Conservation (phyloP, 371 early-diverging fungal species). For the Catenaria anguillulae region DNA sequence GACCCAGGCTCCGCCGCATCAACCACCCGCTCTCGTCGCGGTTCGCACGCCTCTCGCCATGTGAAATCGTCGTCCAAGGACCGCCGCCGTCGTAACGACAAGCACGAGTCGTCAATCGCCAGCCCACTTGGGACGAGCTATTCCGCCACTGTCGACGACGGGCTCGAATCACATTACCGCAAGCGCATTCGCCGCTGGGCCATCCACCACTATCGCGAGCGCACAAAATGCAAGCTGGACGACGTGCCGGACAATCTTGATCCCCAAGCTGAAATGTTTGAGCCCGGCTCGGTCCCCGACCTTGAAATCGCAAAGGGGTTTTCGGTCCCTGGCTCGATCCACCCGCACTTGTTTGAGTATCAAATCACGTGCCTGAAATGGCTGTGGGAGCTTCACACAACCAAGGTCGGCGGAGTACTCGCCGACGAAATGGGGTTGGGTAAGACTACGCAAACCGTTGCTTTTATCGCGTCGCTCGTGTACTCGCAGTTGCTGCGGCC, state of each 20-base stretch:
- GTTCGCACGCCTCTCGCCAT: neutral
- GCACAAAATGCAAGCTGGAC: neutral
- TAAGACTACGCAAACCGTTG: conserved; percentile 87
- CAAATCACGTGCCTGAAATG: conserved; percentile 82
- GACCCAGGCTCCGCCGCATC: no score
- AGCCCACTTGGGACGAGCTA: conserved; percentile 12
- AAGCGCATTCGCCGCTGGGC: conserved; percentile 42
- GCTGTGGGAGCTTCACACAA: conserved; percentile 80
- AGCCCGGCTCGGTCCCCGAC: conserved; percentile 41
- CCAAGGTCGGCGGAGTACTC: conserved; percentile 83
- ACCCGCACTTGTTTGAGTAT: conserved; percentile 75
- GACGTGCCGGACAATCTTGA: conserved; percentile 12
- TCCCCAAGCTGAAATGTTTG: conserved; percentile 34
- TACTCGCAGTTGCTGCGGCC: conserved; percentile 38
- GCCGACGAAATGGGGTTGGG: conserved; percentile 59
- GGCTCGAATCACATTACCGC: conserved; percentile 26
- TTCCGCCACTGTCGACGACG: conserved; percentile 32
- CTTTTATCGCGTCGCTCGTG: conserved; percentile 57
- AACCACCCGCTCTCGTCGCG: no score
- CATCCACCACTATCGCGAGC: conserved; percentile 16
- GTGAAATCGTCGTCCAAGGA: neutral
- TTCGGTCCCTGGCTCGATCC: conserved; percentile 68
- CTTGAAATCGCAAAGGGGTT: conserved; percentile 37
- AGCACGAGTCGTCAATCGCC: neutral
- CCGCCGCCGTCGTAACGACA: neutral